These are phyloP conservation scores for Sporisorium reilianum DNA, from an alignment of 1,284 basidiomycete species.

Conservation along the genomic window DNA sequence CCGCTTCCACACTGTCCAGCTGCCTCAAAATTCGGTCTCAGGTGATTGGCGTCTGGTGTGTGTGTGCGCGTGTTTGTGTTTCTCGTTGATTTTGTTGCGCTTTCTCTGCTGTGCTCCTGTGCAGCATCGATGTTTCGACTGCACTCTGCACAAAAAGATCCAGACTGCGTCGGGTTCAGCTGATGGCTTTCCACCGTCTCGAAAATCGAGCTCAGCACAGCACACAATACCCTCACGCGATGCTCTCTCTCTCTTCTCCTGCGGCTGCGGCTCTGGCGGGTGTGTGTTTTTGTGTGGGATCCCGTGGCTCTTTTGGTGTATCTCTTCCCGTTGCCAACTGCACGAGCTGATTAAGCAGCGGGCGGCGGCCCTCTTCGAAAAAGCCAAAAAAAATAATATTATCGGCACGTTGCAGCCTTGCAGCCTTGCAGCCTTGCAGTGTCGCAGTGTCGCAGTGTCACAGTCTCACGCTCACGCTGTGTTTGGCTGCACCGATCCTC, in stretches of 20 bases:
- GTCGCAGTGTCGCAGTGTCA: not conserved
- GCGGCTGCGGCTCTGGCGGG: too few relatives aligned
- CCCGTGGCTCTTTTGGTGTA: not conserved
- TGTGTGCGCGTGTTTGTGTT: constrained; percentile 1
- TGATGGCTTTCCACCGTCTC: not conserved
- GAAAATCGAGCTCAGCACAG: not conserved
- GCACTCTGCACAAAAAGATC: not conserved
- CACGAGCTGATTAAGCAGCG: not conserved
- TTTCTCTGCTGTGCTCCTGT: too few relatives aligned
- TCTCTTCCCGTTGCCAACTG: not conserved
- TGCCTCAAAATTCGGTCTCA: not conserved
- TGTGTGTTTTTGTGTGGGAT: not conserved
- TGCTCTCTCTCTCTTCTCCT: not conserved
- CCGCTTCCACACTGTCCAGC: not conserved
- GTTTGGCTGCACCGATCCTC: constrained; percentile 4
- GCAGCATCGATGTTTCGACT: not conserved
- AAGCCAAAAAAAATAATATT: not conserved
- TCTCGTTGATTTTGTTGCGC: not conserved
- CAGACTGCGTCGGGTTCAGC: not conserved
- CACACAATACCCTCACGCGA: not conserved
- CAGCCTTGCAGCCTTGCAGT: too few relatives aligned
- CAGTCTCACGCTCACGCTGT: not conserved
- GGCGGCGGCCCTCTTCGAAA: not conserved
- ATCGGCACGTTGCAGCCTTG: not conserved
- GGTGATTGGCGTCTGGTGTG: too few relatives aligned